Evolutionary conservation across 2,329 filamentous ascomycete species (phyloP).

Genomic region (Leptosphaerulina australis): DNA sequence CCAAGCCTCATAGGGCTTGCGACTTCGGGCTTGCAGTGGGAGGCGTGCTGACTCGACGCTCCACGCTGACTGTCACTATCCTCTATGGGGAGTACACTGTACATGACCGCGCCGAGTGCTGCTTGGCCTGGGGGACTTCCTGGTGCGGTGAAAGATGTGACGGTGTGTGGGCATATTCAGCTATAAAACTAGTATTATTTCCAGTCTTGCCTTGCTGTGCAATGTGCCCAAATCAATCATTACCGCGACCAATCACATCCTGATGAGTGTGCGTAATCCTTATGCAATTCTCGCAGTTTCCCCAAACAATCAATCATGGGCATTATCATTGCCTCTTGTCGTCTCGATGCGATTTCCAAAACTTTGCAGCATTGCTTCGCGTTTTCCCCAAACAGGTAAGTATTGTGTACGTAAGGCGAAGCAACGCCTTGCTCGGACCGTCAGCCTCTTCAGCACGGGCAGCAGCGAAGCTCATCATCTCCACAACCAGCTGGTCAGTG

Average conservation of each 20-base stretch:
- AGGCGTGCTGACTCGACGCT: conserved; percentile 22
- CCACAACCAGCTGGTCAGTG: background rate
- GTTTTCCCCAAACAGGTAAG: conserved; percentile 8
- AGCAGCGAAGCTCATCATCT: background rate
- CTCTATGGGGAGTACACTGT: conserved; percentile 13
- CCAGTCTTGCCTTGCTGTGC: conserved; percentile 12
- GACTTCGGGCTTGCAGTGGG: conserved; percentile 17
- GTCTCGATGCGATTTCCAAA: conserved; percentile 3
- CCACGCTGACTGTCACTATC: conserved; percentile 15
- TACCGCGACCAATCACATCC: conserved; percentile 5
- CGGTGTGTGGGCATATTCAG: conserved; percentile 2
- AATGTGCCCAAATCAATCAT: background rate
- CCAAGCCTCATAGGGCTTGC: conserved; percentile 33
- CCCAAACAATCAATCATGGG: background rate
- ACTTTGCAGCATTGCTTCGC: background rate
- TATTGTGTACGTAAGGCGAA: conserved; percentile 8
- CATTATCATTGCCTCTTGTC: background rate
- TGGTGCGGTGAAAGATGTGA: background rate
- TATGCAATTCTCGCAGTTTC: background rate
- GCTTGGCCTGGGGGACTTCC: conserved; percentile 7
- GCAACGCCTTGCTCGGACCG: conserved; percentile 5
- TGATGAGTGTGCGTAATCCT: conserved; percentile 1
- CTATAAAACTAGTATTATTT: no score
- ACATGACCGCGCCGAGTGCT: conserved; percentile 4
- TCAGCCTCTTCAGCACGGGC: conserved; percentile 15